Conservation (phyloP, 176 grass and related monocot genomes). For the Elymus sibiricus region DNA sequence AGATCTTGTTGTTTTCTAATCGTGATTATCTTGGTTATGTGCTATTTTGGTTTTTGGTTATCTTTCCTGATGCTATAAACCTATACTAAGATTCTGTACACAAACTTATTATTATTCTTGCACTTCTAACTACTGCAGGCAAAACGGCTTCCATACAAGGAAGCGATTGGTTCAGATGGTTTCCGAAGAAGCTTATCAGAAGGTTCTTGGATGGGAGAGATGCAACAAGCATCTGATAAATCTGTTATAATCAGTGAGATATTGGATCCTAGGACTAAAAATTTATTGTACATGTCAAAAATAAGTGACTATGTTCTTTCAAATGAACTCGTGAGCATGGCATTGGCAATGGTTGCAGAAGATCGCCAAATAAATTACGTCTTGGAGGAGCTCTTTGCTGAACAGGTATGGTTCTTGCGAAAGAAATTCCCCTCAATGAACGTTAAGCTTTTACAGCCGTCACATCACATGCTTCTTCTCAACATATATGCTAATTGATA, state of each 20-base stretch:
- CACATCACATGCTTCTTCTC: not conserved
- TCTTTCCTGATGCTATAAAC: not conserved
- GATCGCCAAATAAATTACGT: slow-evolving; percentile 79
- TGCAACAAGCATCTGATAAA: slow-evolving; percentile 74
- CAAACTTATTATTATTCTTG: slow-evolving; percentile 6
- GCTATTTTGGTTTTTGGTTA: slow-evolving; percentile 4
- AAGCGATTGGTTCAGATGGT: slow-evolving; percentile 36
- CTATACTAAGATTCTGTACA: not conserved
- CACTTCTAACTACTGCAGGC: slow-evolving; percentile 38
- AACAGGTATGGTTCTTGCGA: slow-evolving; percentile 34
- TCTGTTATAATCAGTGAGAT: slow-evolving; percentile 87
- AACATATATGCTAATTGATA: not conserved
- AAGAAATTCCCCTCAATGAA: not conserved
- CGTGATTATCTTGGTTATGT: not conserved
- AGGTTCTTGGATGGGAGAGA: slow-evolving; percentile 88
- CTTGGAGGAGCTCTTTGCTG: slow-evolving; percentile 73
- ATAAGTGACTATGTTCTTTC: slow-evolving; percentile 83
- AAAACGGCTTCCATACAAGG: slow-evolving; percentile 57
- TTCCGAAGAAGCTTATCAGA: slow-evolving; percentile 49
- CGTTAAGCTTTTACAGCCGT: not conserved
- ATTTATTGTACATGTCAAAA: slow-evolving; percentile 67
- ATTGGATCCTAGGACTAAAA: slow-evolving; percentile 79
- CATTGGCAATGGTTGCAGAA: slow-evolving; percentile 74
- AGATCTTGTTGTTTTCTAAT: not conserved
- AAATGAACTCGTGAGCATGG: slow-evolving; percentile 88